Conservation (phyloP, 2,329 filamentous ascomycete genomes). For the Mollisiaceae sp. region DNA sequence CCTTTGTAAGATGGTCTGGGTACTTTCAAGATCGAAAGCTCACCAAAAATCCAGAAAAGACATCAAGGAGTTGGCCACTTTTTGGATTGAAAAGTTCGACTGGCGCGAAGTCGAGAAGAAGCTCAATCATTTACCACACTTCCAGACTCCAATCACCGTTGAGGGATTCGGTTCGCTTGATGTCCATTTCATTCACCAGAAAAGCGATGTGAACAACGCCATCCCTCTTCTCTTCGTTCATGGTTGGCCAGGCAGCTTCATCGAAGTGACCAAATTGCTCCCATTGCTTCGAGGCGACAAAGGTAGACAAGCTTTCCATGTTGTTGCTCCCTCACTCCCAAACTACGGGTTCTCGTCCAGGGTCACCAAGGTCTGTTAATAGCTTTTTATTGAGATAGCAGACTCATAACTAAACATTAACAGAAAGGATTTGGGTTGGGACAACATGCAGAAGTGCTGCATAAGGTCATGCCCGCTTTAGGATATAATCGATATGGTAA, state of each 20-base stretch:
- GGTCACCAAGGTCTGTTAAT: conserved; percentile 21
- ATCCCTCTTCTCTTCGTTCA: conserved; percentile 73
- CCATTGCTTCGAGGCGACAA: conserved; percentile 36
- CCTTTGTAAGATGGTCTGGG: neutral
- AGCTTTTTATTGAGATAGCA: too few relatives aligned
- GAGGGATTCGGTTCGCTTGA: conserved; percentile 63
- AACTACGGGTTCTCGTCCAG: conserved; percentile 54
- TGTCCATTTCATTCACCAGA: conserved; percentile 69
- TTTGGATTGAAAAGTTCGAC: conserved; percentile 35
- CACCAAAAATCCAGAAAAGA: conserved; percentile 6
- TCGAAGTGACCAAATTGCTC: conserved; percentile 68
- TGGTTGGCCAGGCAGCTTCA: conserved; percentile 65
- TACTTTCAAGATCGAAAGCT: neutral
- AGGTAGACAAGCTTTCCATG: conserved; percentile 24
- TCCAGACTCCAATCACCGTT: conserved; percentile 50
- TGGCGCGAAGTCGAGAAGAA: conserved; percentile 35
- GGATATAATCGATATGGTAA: conserved; percentile 63
- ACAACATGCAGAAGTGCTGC: conserved; percentile 66
- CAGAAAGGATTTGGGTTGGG: conserved; percentile 57
- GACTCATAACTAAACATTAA: neutral
- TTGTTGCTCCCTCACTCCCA: conserved; percentile 61
- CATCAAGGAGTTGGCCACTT: conserved; percentile 19
- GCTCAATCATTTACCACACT: conserved; percentile 38
- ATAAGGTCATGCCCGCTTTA: conserved; percentile 71
- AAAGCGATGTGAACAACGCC: conserved; percentile 53